A percentile compares a stretch with the other conserved stretches of the same genome.
These are phyloP conservation scores for Setomelanomma holmii DNA, from an alignment of 2,329 filamentous ascomycete genomes.

Conservation along the genomic window DNA sequence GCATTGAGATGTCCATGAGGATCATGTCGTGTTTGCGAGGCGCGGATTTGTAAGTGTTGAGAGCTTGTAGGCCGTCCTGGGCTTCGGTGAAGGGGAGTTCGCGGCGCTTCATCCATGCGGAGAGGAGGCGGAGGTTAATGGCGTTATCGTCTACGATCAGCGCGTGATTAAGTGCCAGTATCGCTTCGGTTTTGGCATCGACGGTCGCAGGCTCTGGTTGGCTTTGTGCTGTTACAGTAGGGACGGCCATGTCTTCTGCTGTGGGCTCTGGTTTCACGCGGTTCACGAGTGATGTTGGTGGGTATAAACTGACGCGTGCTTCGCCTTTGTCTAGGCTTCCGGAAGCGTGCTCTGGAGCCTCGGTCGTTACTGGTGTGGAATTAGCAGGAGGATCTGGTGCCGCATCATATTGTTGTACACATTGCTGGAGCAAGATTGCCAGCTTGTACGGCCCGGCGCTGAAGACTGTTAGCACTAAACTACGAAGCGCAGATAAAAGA, in stretches of 20 bases:
- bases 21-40: slow-evolving; percentile 23
- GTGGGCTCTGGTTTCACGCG: background rate
- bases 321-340: background rate
- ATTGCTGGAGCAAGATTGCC: slow-evolving; percentile 23
- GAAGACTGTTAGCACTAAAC: background rate
- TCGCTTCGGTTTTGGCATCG: slow-evolving; percentile 29
- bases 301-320: background rate
- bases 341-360: background rate
- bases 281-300: background rate
- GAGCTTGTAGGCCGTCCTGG: slow-evolving; percentile 33
- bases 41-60: slow-evolving; percentile 25
- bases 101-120: slow-evolving; percentile 31
- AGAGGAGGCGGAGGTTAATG: slow-evolving; percentile 41
- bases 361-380: background rate
- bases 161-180: slow-evolving; percentile 11
- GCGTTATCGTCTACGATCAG: slow-evolving; percentile 48
- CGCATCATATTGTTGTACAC: slow-evolving; percentile 26
- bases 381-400: slow-evolving; percentile 4
- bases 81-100: slow-evolving; percentile 27
- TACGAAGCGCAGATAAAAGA: background rate
- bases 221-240: background rate
- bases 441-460: slow-evolving; percentile 37
- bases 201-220: slow-evolving; percentile 37
- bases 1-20: slow-evolving; percentile 45
- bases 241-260: background rate